Evolutionary conservation across 441 rosid genomes (phyloP).

Genomic region (Eutrema salsugineum): DNA sequence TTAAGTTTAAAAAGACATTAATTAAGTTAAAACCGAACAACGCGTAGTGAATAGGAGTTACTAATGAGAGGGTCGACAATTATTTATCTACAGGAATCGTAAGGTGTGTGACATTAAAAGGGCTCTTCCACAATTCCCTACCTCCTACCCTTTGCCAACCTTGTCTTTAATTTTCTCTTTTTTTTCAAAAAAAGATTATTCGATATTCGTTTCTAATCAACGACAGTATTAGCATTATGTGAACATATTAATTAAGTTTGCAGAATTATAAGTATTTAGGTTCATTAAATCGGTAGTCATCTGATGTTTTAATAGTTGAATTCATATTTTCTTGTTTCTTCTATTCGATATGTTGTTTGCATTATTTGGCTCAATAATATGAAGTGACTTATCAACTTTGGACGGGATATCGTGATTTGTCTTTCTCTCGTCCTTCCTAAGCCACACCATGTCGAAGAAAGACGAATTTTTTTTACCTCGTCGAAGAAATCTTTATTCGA

Average conservation of each 20-base stretch:
- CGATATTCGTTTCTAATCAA: not conserved
- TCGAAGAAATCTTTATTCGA: not conserved
- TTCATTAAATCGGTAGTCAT: not conserved
- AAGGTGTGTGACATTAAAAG: slow-evolving; percentile 4
- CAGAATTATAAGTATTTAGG: not conserved
- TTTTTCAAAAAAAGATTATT: not conserved
- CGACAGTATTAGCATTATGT: not conserved
- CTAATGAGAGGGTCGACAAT: not conserved
- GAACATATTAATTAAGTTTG: not conserved
- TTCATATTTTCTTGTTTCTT: not conserved
- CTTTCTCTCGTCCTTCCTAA: not conserved
- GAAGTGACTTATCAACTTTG: not conserved
- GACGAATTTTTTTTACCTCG: no score
- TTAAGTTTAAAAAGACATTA: not conserved
- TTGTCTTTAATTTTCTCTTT: not conserved
- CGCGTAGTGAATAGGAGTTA: no score
- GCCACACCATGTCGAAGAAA: not conserved
- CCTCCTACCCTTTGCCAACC: slow-evolving; percentile 5
- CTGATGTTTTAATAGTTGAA: not conserved
- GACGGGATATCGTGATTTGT: not conserved
- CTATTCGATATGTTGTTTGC: not conserved
- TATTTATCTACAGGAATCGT: not conserved
- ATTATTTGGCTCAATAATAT: not conserved
- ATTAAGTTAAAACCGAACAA: not conserved
- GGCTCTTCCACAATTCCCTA: not conserved